Evolutionary conservation across 2,329 filamentous ascomycete species (phyloP).

Genomic region (Hypoxylon sp.): DNA sequence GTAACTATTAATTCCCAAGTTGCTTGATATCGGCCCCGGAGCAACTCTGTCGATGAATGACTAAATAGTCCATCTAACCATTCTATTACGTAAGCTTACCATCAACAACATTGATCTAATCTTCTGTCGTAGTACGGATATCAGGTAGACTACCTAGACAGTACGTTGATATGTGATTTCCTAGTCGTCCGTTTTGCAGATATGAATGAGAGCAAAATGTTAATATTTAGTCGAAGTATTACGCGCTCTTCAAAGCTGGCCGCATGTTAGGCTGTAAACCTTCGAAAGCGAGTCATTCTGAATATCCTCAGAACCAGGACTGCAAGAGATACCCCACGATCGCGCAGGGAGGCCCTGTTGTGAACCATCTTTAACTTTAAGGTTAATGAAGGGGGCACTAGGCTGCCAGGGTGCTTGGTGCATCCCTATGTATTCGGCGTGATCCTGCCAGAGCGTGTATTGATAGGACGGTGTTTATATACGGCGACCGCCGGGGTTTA

Average conservation of each 20-base stretch:
- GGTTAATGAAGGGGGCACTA: conserved; percentile 18
- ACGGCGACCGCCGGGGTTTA: conserved; percentile 23
- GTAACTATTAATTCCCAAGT: conserved; percentile 10
- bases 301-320: conserved; percentile 7
- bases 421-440: neutral
- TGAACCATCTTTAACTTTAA: conserved; percentile 20
- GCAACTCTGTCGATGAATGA: conserved; percentile 3
- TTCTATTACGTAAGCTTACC: conserved; percentile 5
- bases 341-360: conserved; percentile 7
- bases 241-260: conserved; percentile 9
- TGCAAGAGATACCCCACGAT: conserved; percentile 4
- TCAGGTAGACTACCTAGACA: no score
- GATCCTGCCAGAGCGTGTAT: conserved; percentile 2
- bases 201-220: neutral
- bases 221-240: neutral
- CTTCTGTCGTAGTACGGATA: conserved; percentile 10
- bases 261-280: conserved; percentile 4
- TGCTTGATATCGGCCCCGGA: conserved; percentile 12
- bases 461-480: conserved; percentile 16
- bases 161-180: conserved; percentile 13
- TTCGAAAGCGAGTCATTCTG: conserved; percentile 14
- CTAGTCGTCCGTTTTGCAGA: neutral
- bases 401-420: neutral
- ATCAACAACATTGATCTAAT: neutral
- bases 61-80: conserved; percentile 8